Base-by-base conservation (phyloP, 169 alveolate genomes). In the Eimeria necatrix region DNA sequence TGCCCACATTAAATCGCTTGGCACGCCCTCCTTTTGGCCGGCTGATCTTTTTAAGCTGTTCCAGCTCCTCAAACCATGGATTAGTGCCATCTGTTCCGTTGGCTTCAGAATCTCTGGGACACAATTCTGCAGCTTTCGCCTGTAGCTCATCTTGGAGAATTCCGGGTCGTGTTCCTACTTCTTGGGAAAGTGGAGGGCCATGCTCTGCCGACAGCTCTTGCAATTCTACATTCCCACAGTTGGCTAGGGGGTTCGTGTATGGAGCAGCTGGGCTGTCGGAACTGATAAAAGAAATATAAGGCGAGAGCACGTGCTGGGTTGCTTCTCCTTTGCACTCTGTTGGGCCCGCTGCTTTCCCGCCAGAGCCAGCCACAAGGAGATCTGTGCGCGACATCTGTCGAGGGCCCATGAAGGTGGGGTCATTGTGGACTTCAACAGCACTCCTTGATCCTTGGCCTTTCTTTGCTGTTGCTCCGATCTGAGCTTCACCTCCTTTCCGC, bases 1-100 rank as follows among this genome's bases (percentile, higher is more conserved):
- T 87, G 10, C 96, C 96, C 56, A 94, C 96, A 61, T 94, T 94
- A 53, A 88, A 83, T 3, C 96, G 80, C 76, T 94, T 94, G 71
- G 85, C 80, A 10, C 91, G 51, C 4, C 96, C 96, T 9, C 90
- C 96, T 20, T 59, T 87, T 6, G 96, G 96, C 20, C 94, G 61
- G 73, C 91, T 78, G 8, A 91, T 84, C 56, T 24, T 56, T 46
- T 80, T 80, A 16, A 91, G 91, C 49, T 76, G 88, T 51, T 91
- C 91, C 12, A 91, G 91, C 70, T 91, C 95, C 51, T 56, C 90
- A 61, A 91, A 91, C 91, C 91, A 83, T 4, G 91, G 91, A 53
- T 56, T 53, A 9, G 91, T 12, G 52, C 76, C 51, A 51, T 51
- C 53, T n/a, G 74, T 52, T 7, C 74, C 74, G 91, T 74, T 10